Evolutionary conservation across 1,284 basidiomycete species (phyloP), one percentile per base, ranked within the genome.

Genomic region (Fomitopsis palustris): DNA sequence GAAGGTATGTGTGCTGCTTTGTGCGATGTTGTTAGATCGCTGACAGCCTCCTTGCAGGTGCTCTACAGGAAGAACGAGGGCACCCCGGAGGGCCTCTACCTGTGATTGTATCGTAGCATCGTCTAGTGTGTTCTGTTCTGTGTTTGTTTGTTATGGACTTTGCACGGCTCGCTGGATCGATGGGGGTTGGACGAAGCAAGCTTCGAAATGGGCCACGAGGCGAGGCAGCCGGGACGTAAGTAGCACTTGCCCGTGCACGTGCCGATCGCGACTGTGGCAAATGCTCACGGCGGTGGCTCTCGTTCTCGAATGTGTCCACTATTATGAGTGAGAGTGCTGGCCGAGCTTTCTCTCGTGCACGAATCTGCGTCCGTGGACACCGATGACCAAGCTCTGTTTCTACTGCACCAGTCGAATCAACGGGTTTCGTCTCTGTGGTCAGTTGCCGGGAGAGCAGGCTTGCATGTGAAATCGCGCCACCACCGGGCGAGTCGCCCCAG

Each of bases 11-110:
- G 3, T 5, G 25, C 60, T 19, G 51, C 37, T 47, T 14, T 31
- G 52, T 35, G 29, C 19, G 59, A 45, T 16, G 52, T 29, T 39
- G 16, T 8, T 41, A 35, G n/a, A 38, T 43, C 17, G 42, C 62
- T 69, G 49, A 65, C 56, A 17, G 51, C 35, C 56, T 62, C 60
- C 53, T 49, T 65, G n/a, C 64, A 90, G 88, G 89, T 92, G 31
- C 72, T 96, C 53, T 95, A 96, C 78, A 82, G 91, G 76, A 96
- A 96, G 85, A 95, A 95, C 74, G 94, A 96, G 78, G 93, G 94
- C 64, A 93, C 93, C 45, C 90, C 91, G 12, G 91, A 93, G 70
- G 91, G 90, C 58, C 78, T 92, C 61, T 92, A 93, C 73, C 75
- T 93, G 75, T 92, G 78, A 70, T 72, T 65, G 58, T 65, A 62